Percentiles rank a stretch among this genome's conserved stretches.
phyloP scores from a whole-genome alignment of 225 moss, liverwort and hornwort species.

The Lunularia cruciata region DNA sequence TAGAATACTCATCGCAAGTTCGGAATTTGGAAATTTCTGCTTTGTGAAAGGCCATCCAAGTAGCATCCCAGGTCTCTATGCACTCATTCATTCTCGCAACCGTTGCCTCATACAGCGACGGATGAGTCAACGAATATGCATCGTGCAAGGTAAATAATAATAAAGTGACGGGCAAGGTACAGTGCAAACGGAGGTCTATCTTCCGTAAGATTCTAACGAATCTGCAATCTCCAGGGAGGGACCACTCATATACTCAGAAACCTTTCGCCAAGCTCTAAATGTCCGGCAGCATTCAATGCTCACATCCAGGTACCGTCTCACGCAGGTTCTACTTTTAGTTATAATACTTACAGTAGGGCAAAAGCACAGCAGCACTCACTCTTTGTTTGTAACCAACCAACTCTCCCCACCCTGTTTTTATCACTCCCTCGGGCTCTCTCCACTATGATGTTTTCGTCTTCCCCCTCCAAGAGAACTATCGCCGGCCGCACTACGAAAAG shows the following conservation, averaged over 20 bases:
- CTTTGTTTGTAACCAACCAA: slow-evolving; percentile 6
- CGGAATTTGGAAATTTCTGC: too few species aligned
- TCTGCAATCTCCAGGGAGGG: background rate
- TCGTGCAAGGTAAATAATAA: slow-evolving; percentile 1
- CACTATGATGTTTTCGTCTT: background rate
- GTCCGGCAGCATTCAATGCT: slow-evolving; percentile 6
- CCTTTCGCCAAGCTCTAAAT: background rate
- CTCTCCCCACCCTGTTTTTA: background rate
- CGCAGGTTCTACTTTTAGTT: slow-evolving; percentile 6
- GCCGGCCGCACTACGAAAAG: slow-evolving; percentile 10
- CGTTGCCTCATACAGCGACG: background rate
- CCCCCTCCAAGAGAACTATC: background rate
- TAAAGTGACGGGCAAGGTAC: background rate
- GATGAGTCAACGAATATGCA: background rate
- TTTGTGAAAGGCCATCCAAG: background rate
- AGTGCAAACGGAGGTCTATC: slow-evolving; percentile 1
- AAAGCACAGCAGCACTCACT: background rate
- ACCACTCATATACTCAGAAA: background rate
- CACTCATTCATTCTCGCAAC: background rate
- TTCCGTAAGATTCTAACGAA: slow-evolving; percentile 11
- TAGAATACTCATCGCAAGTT: too few species aligned
- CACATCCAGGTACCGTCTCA: slow-evolving; percentile 1
- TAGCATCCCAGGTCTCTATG: slow-evolving; percentile 1
- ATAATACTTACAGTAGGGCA: slow-evolving; percentile 1
- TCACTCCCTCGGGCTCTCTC: background rate